Conservation (phyloP, 352 stramenopile genomes). For the Pythium plurisporium region DNA sequence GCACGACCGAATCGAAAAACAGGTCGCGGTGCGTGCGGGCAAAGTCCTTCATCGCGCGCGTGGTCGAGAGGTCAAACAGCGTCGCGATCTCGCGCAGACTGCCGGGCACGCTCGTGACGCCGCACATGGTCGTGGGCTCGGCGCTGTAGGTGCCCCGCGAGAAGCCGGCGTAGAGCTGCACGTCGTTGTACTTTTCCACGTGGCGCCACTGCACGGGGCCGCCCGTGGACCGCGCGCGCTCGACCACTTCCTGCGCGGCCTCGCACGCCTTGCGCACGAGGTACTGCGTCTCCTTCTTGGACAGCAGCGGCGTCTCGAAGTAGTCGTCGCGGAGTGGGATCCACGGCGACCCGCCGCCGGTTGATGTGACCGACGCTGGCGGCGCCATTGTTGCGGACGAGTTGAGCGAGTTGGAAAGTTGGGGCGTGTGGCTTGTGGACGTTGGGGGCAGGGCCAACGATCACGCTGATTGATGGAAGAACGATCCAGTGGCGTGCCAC, state of each 20-base stretch:
- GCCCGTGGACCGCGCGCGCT: slow-evolving; percentile 53
- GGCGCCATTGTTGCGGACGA: not conserved
- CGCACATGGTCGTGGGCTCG: slow-evolving; percentile 60
- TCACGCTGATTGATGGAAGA: no score
- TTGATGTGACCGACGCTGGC: not conserved
- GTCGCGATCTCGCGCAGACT: slow-evolving; percentile 66
- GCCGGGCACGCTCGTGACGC: slow-evolving; percentile 67
- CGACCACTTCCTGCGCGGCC: slow-evolving; percentile 71
- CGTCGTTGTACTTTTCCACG: slow-evolving; percentile 67
- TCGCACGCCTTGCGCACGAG: slow-evolving; percentile 80
- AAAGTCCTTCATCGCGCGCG: slow-evolving; percentile 72
- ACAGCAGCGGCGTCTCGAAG: slow-evolving; percentile 68
- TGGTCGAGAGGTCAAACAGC: slow-evolving; percentile 66
- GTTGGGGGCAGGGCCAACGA: no score
- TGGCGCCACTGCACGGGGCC: slow-evolving; percentile 71
- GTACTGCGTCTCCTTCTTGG: slow-evolving; percentile 59
- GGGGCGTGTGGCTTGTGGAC: not conserved
- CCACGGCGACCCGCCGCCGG: slow-evolving; percentile 28
- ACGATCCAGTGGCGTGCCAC: no score
- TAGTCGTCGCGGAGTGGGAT: slow-evolving; percentile 71
- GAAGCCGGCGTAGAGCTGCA: slow-evolving; percentile 72
- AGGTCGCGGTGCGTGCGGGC: slow-evolving; percentile 41
- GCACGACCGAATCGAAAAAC: slow-evolving; percentile 69
- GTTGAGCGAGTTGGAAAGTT: not conserved
- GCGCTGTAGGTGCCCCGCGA: slow-evolving; percentile 31